Conservation (phyloP, 2,329 filamentous ascomycete genomes). For the Diplodia scrobiculata region DNA sequence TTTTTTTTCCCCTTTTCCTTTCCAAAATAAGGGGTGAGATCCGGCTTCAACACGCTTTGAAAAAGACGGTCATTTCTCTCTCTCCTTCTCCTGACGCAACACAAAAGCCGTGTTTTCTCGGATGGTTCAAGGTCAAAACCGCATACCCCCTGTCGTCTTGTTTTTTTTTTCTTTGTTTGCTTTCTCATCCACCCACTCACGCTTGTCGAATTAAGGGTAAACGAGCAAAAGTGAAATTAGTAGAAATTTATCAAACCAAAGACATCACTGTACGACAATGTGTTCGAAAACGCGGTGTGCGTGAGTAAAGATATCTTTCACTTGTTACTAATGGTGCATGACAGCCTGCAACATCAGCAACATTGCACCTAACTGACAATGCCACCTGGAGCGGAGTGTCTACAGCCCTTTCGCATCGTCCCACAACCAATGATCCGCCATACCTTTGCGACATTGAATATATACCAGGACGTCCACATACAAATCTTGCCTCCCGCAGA, state of each 20-base stretch:
- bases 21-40: not conserved
- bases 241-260: constrained; percentile 1
- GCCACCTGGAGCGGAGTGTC: constrained; percentile 1
- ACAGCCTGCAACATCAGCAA: not conserved
- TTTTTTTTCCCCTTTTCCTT: not conserved
- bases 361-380: not conserved
- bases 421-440: not conserved
- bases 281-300: not conserved
- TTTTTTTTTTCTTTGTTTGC: not conserved
- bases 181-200: not conserved
- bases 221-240: not conserved
- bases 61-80: not conserved
- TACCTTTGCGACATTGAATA: not conserved
- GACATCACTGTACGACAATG: too few species aligned
- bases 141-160: constrained; percentile 19
- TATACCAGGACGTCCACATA: not conserved
- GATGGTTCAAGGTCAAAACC: constrained; percentile 2
- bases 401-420: not conserved
- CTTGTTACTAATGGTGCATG: not conserved
- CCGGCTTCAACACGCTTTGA: not conserved
- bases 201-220: not conserved
- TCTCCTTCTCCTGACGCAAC: not conserved
- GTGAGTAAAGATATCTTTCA: not conserved
- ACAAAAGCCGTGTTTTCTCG: not conserved
- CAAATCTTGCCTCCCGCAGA: not conserved